Evolutionary conservation across 2,329 filamentous ascomycete genomes (phyloP).

Genomic region (Penicillium sclerotigenum): DNA sequence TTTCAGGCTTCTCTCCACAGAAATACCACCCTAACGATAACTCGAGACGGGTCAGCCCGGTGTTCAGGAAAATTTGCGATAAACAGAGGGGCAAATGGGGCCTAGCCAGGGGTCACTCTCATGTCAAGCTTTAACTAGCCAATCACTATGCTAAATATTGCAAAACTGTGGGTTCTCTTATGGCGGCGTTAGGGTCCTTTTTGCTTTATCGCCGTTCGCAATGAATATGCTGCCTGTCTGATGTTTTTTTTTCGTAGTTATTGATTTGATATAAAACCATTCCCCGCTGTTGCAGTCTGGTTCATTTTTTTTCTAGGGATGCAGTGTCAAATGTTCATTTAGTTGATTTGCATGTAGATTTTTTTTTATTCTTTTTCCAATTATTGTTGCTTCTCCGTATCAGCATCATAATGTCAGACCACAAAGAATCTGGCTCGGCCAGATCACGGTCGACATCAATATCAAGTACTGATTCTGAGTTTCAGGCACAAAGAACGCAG

Average conservation of each 20-base stretch:
- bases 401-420: constrained; percentile 11
- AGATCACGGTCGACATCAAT: constrained; percentile 17
- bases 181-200: not conserved
- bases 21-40: not conserved
- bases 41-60: not conserved
- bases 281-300: not conserved
- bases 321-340: not conserved
- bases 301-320: not conserved
- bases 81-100: not conserved
- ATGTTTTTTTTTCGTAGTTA: not conserved
- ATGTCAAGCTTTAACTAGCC: constrained; percentile 1
- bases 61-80: not conserved
- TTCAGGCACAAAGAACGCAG: constrained; percentile 2
- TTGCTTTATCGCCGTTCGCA: constrained; percentile 2
- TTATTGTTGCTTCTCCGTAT: not conserved
- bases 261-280: not conserved
- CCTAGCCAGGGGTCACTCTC: not conserved
- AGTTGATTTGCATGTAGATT: not conserved
- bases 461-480: constrained; percentile 16
- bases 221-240: not conserved
- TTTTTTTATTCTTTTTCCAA: too few relatives aligned
- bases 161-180: not conserved
- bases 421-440: constrained; percentile 1
- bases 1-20: not conserved
- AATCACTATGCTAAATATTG: not conserved